A percentile compares a stretch with the other conserved stretches of the same genome.
These are phyloP conservation scores for Arctium minus DNA, from an alignment of 129 eudicot species.

Conservation along the genomic window DNA sequence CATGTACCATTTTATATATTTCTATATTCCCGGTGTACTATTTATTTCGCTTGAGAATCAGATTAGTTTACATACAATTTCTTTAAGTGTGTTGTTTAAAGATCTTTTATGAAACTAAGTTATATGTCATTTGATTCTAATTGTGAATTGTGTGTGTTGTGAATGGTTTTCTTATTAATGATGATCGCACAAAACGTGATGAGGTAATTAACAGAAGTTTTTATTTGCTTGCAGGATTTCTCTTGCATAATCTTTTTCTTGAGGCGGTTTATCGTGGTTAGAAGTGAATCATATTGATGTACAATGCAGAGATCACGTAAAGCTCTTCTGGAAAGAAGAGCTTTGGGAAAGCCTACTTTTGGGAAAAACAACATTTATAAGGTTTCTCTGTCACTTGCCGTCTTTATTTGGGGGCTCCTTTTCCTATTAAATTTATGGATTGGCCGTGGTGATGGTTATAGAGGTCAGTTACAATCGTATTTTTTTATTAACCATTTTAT, in stretches of 20 bases:
- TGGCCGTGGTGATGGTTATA: constrained; percentile 77
- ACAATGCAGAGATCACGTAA: constrained; percentile 92
- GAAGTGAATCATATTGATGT: constrained; percentile 63
- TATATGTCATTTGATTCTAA: not conserved
- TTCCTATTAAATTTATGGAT: constrained; percentile 69
- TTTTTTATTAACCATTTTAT: not conserved
- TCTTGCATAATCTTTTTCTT: not conserved
- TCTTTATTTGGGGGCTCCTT: constrained; percentile 80
- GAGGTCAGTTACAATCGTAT: constrained; percentile 43
- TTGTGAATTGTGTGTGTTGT: not conserved
- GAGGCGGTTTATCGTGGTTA: constrained; percentile 19
- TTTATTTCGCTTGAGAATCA: constrained; percentile 3
- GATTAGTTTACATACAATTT: not conserved
- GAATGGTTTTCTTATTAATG: not conserved
- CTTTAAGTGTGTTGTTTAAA: not conserved
- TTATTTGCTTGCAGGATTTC: constrained; percentile 28
- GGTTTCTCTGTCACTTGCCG: constrained; percentile 62
- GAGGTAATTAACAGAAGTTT: not conserved
- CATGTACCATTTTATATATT: constrained; percentile 4
- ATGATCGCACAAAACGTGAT: not conserved
- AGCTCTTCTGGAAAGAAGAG: constrained; percentile 95
- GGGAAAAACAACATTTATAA: constrained; percentile 52
- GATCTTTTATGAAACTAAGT: not conserved
- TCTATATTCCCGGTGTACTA: not conserved
- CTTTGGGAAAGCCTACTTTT: constrained; percentile 47